Conservation (phyloP, 495 filamentous ascomycete genomes). For the Penicillium desertorum region DNA sequence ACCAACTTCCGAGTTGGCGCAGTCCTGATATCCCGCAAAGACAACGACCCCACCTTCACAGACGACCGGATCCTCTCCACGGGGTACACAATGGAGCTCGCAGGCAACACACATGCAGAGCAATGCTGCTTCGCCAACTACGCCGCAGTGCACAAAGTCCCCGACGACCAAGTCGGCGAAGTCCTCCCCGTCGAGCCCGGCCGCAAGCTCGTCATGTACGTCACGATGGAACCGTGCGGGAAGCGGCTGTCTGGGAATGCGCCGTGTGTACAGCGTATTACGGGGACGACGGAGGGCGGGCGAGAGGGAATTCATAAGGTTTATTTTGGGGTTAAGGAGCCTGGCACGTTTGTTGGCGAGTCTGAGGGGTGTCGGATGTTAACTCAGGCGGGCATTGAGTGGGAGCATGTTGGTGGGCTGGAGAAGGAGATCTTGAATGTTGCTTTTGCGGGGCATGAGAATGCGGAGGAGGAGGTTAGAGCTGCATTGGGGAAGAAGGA, state of each 20-base stretch:
- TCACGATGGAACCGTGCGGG: conserved; percentile 92
- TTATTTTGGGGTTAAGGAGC: conserved; percentile 86
- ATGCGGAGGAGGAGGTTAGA: conserved; percentile 37
- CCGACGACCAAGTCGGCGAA: conserved; percentile 55
- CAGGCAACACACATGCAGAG: conserved; percentile 94
- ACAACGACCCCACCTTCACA: conserved; percentile 30
- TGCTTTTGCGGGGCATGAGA: conserved; percentile 76
- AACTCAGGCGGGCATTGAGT: conserved; percentile 69
- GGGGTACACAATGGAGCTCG: conserved; percentile 87
- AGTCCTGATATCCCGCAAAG: conserved; percentile 61
- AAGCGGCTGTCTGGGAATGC: conserved; percentile 76
- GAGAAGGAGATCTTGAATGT: conserved; percentile 79
- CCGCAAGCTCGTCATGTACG: conserved; percentile 68
- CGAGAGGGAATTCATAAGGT: conserved; percentile 67
- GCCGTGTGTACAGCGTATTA: conserved; percentile 79
- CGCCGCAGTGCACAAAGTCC: conserved; percentile 47
- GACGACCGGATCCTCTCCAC: conserved; percentile 68
- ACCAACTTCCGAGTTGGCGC: conserved; percentile 95
- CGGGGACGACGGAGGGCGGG: conserved; percentile 48
- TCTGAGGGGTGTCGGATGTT: conserved; percentile 74
- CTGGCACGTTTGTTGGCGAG: conserved; percentile 78
- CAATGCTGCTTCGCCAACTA: conserved; percentile 86
- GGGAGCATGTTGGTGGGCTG: conserved; percentile 68
- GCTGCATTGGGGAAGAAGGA: conserved; percentile 31
- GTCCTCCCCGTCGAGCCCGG: conserved; percentile 49